phyloP scores from a whole-genome alignment of 371 early-diverging fungal genomes.

The Actinomortierella wolfii region DNA sequence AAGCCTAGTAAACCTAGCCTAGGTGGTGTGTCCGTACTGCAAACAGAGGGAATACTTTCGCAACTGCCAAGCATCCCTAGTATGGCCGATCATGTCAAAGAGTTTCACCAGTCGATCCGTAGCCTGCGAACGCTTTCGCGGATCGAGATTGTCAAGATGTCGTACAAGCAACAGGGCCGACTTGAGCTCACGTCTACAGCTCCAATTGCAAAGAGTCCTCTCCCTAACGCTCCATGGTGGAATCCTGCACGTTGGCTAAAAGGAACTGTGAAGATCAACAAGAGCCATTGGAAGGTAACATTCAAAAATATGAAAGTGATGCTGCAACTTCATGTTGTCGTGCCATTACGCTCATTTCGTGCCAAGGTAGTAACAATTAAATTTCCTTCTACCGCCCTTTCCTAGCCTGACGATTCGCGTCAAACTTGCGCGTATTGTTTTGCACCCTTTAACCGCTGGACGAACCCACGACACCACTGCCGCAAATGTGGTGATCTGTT shows the following conservation, averaged over 20 bases:
- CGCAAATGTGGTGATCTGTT: constrained; percentile 43
- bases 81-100: constrained; percentile 33
- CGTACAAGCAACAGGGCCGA: constrained; percentile 42
- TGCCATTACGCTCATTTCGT: no score
- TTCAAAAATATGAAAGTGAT: no score
- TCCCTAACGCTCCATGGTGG: constrained; percentile 31
- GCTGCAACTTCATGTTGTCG: no score
- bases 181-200: constrained; percentile 25
- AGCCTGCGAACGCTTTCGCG: constrained; percentile 33
- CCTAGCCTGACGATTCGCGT: constrained; percentile 33
- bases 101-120: constrained; percentile 35
- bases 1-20: constrained; percentile 41
- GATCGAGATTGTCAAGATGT: constrained; percentile 37
- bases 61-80: constrained; percentile 24
- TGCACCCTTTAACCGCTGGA: constrained; percentile 31
- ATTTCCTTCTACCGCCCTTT: background rate
- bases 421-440: constrained; percentile 38
- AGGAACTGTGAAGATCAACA: constrained; percentile 17
- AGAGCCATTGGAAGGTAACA: constrained; percentile 43
- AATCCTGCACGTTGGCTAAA: constrained; percentile 30
- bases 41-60: constrained; percentile 20
- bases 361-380: no score
- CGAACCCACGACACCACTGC: constrained; percentile 44
- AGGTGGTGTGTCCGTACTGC: constrained; percentile 16
- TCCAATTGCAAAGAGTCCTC: constrained; percentile 28